A percentile compares a stretch with the other conserved stretches of the same genome.
These are phyloP conservation scores for Botryotinia narcissicola DNA, from an alignment of 2,329 filamentous ascomycete species.

Conservation along the genomic window DNA sequence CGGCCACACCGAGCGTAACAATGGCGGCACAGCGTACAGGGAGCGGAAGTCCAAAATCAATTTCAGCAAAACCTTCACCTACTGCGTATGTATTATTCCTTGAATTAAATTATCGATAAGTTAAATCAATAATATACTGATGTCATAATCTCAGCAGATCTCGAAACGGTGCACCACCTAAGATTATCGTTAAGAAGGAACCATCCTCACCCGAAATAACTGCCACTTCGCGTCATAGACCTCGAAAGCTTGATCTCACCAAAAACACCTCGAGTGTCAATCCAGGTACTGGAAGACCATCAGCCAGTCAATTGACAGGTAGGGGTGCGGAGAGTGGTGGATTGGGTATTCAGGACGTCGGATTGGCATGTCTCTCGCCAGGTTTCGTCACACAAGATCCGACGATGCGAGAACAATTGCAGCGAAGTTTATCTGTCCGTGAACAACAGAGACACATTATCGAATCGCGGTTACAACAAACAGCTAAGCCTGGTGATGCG, in stretches of 20 bases:
- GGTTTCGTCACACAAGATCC: conserved; percentile 96
- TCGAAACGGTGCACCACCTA: conserved; percentile 59
- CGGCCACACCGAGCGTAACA: conserved; percentile 45
- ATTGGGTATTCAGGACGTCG: conserved; percentile 85
- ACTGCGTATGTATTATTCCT: conserved; percentile 52
- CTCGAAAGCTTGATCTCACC: conserved; percentile 74
- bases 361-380: conserved; percentile 89
- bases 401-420: conserved; percentile 92
- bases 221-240: conserved; percentile 65
- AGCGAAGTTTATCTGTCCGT: conserved; percentile 87
- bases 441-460: conserved; percentile 96
- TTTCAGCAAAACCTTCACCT: conserved; percentile 54
- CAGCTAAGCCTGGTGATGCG: conserved; percentile 74
- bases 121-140: conserved; percentile 19
- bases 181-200: conserved; percentile 96
- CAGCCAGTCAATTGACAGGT: conserved; percentile 66
- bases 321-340: conserved; percentile 61
- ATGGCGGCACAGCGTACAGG: conserved; percentile 47
- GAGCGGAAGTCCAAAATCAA: conserved; percentile 54
- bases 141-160: conserved; percentile 42
- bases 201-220: conserved; percentile 80
- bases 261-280: conserved; percentile 53
- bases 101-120: not conserved
- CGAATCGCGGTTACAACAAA: conserved; percentile 84
- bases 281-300: conserved; percentile 64